Percentiles rank a stretch among this genome's conserved stretches.
Conservation (phyloP, 2,329 filamentous ascomycete genomes). For the Pyricularia pennisetigena region DNA sequence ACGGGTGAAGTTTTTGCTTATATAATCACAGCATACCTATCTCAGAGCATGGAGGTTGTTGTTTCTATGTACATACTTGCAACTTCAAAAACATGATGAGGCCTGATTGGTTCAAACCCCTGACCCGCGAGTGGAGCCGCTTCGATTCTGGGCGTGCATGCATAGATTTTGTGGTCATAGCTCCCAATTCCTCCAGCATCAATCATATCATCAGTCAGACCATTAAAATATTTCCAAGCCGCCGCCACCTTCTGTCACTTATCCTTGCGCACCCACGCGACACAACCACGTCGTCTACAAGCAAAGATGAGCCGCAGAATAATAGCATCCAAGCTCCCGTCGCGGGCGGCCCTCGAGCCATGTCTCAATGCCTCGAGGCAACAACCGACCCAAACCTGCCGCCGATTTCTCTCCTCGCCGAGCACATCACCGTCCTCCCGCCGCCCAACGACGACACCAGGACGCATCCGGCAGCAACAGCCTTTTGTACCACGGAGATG, state of each 20-base stretch:
- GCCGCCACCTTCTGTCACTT: neutral
- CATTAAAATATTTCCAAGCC: neutral
- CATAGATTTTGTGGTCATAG: neutral
- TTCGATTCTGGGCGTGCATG: neutral
- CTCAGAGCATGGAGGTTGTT: neutral
- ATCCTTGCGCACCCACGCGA: neutral
- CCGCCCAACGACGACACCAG: neutral
- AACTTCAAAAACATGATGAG: neutral
- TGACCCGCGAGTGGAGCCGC: neutral
- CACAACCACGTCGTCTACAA: neutral
- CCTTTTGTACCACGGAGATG: constrained; percentile 24
- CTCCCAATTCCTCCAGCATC: neutral
- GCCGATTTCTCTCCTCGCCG: constrained; percentile 3
- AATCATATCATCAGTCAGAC: neutral
- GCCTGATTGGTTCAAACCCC: neutral
- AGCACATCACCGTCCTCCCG: neutral
- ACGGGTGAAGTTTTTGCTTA: neutral
- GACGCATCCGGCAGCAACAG: constrained; percentile 8
- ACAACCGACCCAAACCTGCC: neutral
- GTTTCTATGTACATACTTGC: neutral
- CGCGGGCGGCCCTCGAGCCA: neutral
- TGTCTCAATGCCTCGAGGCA: neutral
- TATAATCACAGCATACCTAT: neutral
- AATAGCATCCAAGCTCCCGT: neutral
- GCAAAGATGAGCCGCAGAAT: constrained; percentile 4